phyloP scores from a whole-genome alignment of 257 asterid genomes.

The Paulownia fortunei region DNA sequence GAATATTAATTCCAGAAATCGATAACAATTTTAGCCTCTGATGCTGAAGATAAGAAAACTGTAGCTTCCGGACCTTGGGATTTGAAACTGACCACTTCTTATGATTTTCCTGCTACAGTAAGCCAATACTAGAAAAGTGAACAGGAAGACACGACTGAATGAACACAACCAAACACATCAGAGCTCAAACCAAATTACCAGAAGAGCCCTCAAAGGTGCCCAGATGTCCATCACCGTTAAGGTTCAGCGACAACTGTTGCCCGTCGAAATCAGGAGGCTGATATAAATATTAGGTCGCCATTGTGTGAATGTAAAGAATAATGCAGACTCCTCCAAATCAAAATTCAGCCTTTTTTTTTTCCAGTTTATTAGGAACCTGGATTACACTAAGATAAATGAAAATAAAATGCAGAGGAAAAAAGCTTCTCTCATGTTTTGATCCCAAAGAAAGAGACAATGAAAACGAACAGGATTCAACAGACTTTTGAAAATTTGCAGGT shows the following conservation, averaged over 20 bases:
- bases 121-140: neutral
- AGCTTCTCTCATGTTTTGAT: neutral
- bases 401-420: too few species aligned
- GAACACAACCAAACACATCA: neutral
- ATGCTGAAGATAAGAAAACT: slow-evolving; percentile 52
- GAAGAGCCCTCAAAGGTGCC: slow-evolving; percentile 57
- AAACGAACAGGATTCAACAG: neutral
- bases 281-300: slow-evolving; percentile 13
- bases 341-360: too few species aligned
- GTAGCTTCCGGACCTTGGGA: slow-evolving; percentile 52
- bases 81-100: slow-evolving; percentile 51
- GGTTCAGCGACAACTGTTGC: slow-evolving; percentile 48
- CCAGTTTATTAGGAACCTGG: neutral
- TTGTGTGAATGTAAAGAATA: neutral
- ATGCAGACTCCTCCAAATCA: neutral
- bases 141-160: neutral
- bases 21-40: slow-evolving; percentile 54
- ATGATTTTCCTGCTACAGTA: slow-evolving; percentile 55
- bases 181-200: slow-evolving; percentile 42
- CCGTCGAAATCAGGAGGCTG: slow-evolving; percentile 64
- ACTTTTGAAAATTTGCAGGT: neutral
- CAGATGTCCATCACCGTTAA: slow-evolving; percentile 43
- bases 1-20: neutral
- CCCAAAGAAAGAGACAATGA: neutral
- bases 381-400: neutral